Evolutionary conservation across 768 basidiomycete genomes (phyloP).

Genomic region (Pleurotus eryngii): DNA sequence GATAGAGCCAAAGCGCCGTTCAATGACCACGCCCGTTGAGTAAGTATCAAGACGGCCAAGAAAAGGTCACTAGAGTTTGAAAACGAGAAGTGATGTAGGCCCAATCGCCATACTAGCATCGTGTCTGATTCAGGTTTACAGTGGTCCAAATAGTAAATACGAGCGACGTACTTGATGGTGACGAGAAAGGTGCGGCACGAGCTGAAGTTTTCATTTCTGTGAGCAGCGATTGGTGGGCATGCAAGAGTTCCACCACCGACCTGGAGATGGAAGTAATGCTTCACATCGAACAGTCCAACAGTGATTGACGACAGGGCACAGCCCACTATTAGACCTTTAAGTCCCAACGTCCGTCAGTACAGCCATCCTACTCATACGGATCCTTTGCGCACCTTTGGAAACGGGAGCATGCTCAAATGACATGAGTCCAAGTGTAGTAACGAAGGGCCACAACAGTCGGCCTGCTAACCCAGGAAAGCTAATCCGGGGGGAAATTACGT

Average conservation of each 20-base stretch:
- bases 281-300: conserved; percentile 78
- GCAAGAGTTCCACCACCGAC: conserved; percentile 28
- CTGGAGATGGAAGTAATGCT: conserved; percentile 86
- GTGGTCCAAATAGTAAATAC: conserved; percentile 4
- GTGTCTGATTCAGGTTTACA: conserved; percentile 30
- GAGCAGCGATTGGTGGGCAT: background rate
- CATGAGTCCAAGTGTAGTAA: conserved; percentile 36
- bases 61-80: conserved; percentile 85
- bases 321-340: conserved; percentile 71
- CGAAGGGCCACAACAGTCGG: no score
- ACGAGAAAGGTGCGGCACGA: conserved; percentile 86
- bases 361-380: background rate
- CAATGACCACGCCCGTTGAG: conserved; percentile 65
- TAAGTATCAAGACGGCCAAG: conserved; percentile 73
- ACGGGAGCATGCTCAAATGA: conserved; percentile 84
- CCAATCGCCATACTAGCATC: conserved; percentile 80
- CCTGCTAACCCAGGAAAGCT: no score
- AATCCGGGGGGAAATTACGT: no score
- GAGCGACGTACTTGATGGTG: conserved; percentile 70
- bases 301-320: conserved; percentile 70
- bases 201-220: conserved; percentile 31
- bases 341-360: background rate
- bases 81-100: conserved; percentile 71
- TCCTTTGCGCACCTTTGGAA: conserved; percentile 60
- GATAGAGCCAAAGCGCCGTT: conserved; percentile 81